Base-by-base conservation (phyloP, 208 protist species). In the Trypanosoma congolense region DNA sequence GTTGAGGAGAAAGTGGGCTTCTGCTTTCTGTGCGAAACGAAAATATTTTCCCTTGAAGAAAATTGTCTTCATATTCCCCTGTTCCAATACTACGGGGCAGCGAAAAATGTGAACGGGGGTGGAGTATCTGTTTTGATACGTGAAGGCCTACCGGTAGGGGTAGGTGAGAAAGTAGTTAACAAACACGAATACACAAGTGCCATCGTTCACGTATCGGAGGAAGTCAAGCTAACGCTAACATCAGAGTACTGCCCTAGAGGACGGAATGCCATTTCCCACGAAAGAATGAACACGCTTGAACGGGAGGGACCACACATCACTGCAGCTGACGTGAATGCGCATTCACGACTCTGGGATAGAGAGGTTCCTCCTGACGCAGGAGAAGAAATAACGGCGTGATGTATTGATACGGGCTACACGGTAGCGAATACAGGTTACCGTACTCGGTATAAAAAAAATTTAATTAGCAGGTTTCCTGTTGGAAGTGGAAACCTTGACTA, bases 111-210 rank as follows among this genome's bases (percentile, higher is more conserved):
- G 12, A 38, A 26, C 10, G 46, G 46, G n/a, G 46, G 46, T n/a
- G 46, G 46, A 31, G 46, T 51, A 21, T 51, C 46, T 19, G 30
- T 51, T 16, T 24, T 51, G 16, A 51, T 51, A 21, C 46, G 24
- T 8, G 24, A 22, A n/a, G 46, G n/a, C 26, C 26, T 51, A 5
- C 46, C 21, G 26, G 0, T 51, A 0, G 46, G 30, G 16, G 16
- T 51, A 3, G 46, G 46, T 31, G 21, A 16, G 24, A 26, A 19
- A 5, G 30, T 14, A 51, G 46, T 51, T n/a, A 24, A 10, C 8
- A 3, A 30, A 10, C 19, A 31, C 3, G 46, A 51, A 30, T 16
- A 51, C 30, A 24, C 30, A 26, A 19, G 26, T 5, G 46, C 46
- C 26, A 51, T 24, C 30, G 30, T 51, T 24, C 46, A 51, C 24